These are phyloP conservation scores for Lobulomyces angularis DNA, from an alignment of 192 early-diverging fungal species.

Conservation along the genomic window DNA sequence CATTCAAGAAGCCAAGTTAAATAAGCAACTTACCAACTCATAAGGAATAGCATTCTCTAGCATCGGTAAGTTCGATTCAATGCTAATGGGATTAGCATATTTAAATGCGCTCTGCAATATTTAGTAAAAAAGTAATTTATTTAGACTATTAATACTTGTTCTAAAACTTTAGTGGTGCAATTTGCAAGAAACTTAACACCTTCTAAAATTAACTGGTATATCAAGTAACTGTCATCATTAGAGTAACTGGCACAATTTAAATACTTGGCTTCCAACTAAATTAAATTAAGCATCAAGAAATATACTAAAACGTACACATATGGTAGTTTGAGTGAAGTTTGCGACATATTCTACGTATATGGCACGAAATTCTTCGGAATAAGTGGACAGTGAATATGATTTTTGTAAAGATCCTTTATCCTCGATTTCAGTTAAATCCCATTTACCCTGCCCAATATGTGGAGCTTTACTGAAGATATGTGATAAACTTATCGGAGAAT, in stretches of 20 bases:
- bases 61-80: constrained; percentile 3
- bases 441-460: constrained; percentile 20
- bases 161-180: constrained; percentile 18
- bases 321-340: constrained; percentile 4
- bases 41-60: constrained; percentile 15
- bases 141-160: constrained; percentile 27
- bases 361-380: constrained; percentile 6
- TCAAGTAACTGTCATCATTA: not conserved
- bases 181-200: constrained; percentile 15
- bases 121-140: too few relatives aligned
- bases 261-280: constrained; percentile 4
- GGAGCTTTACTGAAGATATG: constrained; percentile 31
- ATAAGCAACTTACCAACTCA: constrained; percentile 17
- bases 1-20: constrained; percentile 3
- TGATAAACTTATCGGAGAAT: constrained; percentile 22
- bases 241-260: not conserved
- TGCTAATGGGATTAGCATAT: constrained; percentile 23
- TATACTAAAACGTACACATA: constrained; percentile 11
- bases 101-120: constrained; percentile 32
- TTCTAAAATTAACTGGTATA: constrained; percentile 16
- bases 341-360: constrained; percentile 15
- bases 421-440: constrained; percentile 11
- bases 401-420: constrained; percentile 5
- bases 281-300: constrained; percentile 2
- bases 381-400: constrained; percentile 8